These are phyloP conservation scores for Nicotiana sylvestris DNA, from an alignment of 257 asterid species.

Conservation along the genomic window DNA sequence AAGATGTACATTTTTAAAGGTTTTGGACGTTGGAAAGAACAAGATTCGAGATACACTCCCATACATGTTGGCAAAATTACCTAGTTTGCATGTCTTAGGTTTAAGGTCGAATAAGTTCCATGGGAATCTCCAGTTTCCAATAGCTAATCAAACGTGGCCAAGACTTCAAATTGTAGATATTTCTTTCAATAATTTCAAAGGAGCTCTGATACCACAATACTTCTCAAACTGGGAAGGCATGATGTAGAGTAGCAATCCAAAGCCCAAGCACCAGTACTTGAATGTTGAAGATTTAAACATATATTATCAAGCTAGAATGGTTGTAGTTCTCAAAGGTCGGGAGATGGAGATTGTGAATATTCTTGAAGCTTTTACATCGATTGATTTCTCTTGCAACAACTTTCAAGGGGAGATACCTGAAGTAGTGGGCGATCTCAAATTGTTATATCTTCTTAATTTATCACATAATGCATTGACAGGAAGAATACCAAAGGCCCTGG, in stretches of 20 bases:
- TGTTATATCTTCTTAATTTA: not conserved
- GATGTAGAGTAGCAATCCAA: not conserved
- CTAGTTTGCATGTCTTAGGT: not conserved
- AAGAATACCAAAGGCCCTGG: not conserved
- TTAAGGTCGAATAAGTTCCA: not conserved
- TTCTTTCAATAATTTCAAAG: not conserved
- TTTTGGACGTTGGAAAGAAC: conserved; percentile 7
- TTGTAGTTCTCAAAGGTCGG: not conserved
- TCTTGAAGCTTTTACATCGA: not conserved
- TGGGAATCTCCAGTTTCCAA: not conserved
- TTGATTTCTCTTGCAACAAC: conserved; percentile 1
- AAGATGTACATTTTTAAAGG: conserved; percentile 5
- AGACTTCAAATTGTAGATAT: not conserved
- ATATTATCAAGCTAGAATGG: conserved; percentile 2
- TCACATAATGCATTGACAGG: conserved; percentile 1
- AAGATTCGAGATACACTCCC: conserved; percentile 2
- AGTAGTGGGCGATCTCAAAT: not conserved
- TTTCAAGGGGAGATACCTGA: not conserved
- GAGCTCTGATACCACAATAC: not conserved
- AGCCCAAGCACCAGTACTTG: not conserved
- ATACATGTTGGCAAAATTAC: not conserved
- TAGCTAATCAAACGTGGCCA: not conserved
- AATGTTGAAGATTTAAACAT: not conserved
- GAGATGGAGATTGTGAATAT: not conserved
- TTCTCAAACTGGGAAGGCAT: not conserved